Conservation (phyloP, 305 asterid species). For the Fraxinus sp. region DNA sequence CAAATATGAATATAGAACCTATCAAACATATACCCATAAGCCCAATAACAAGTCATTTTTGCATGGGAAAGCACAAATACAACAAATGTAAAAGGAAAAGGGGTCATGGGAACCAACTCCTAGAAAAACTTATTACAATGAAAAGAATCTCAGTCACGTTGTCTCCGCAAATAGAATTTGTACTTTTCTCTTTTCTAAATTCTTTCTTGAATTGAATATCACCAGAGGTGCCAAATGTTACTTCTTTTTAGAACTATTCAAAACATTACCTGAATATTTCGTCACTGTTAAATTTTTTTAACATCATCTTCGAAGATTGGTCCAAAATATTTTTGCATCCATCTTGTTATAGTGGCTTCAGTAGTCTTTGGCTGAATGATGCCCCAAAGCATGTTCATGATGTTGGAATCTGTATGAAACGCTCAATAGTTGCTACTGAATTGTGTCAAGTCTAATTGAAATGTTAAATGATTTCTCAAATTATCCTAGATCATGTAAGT, state of each 20-base stretch:
- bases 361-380: neutral
- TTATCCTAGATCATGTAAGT: neutral
- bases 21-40: neutral
- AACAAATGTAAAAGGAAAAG: neutral
- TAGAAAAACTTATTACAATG: neutral
- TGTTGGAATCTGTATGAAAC: neutral
- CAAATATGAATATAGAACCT: neutral
- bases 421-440: neutral
- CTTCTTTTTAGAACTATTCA: neutral
- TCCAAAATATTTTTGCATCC: neutral
- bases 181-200: neutral
- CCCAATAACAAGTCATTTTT: neutral
- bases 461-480: neutral
- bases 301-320: neutral
- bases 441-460: neutral
- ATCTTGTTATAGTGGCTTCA: neutral
- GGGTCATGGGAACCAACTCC: neutral
- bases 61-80: neutral
- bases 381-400: neutral
- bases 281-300: neutral
- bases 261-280: neutral
- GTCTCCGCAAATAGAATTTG: neutral
- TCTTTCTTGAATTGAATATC: neutral
- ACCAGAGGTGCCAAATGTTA: neutral
- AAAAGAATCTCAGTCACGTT: neutral